Base-by-base conservation (phyloP, 495 filamentous ascomycete genomes). In the Articulospora tetracladia region DNA sequence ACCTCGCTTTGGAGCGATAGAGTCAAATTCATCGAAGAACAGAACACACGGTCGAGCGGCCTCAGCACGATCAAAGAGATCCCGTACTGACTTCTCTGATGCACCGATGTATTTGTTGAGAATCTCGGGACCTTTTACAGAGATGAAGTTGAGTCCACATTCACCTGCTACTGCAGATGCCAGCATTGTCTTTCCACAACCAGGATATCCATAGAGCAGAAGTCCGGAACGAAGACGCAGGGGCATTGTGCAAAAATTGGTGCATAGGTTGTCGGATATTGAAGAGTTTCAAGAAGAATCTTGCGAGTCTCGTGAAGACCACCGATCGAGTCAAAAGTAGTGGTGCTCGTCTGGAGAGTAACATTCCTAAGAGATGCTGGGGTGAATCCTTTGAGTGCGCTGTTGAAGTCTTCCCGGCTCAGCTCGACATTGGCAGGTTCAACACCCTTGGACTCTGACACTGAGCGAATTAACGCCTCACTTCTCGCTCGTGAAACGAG, bases 11-110 rank as follows among this genome's bases (percentile, higher is more conserved):
- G 94, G 95, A 1, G 94, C 94, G 56, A 98, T 97, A 60, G 87
- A 91, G 73, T 98, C 94, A 67, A 98, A 98, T 70, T 98, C 94
- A 69, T 98, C 94, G 66, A 98, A 98, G 78, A 98, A 98, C 1
- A 98, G 77, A 10, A 98, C 86, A 62, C 93, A 97, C 0, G 94
- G 94, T 36, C 87, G 83, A 1, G 94, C 94, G 12, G 93, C 92
- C 60, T 88, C 83, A 0, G 94, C 94, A 60, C 94, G 83, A 68
- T 94, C 93, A 61, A 98, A 98, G 1, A 98, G 80, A 72, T 98
- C 94, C 1, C 95, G 85, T 17, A 98, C 92, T 56, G 84, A 89
- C 75, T 98, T 98, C 67, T 98, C 94, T 32, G 87, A 92, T 0
- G 94, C 94, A 58, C 94, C 94, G 34, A 98, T 98, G 71, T 98